Evolutionary conservation across 2,329 filamentous ascomycete genomes (phyloP), one percentile per base, ranked within the genome.

Genomic region (Aspergillus sp.): DNA sequence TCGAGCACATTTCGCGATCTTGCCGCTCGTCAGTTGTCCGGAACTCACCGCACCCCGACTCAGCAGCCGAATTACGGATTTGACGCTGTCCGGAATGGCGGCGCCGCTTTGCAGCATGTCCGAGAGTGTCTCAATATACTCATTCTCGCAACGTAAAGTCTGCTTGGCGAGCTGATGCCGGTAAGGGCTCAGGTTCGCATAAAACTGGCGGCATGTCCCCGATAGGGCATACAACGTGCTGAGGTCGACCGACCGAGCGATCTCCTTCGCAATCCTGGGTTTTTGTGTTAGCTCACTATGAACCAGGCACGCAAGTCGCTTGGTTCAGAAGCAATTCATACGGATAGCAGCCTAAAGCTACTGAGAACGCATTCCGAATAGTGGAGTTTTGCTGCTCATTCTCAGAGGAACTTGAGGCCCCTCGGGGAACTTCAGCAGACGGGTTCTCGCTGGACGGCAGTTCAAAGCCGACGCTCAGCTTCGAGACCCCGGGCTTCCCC

Each of bases 181-280:
- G 74, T 90, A 93, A 66, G 92, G 90, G 44, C 96, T 79, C 23
- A 98, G 83, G 64, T 88, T 90, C 56, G 83, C 82, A 64, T 90
- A 90, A 62, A 96, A 85, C 69, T 90, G 87, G 52, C 89, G 90
- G 73, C 91, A 96, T 55, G 91, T 92, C 55, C 85, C 85, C 52
- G 93, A 90, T 19, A 98, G 85, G 63, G 88, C 87, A 73, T 96
- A 88, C 67, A 97, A 84, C 14, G 90, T 89, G 73, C 93, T 96
- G 51, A 96, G 84, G 72, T 98, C 93, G 71, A 97, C 86, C 65
- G 85, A 84, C 33, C 86, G 84, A 49, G 90, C 89, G 64, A 97
- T 84, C 66, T 88, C 84, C 63, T 87, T 85, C 66, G 90, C 86
- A 70, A 96, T 86, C 67, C 92, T 96, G 78, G 59, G 62, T 44